Evolutionary conservation across 495 filamentous ascomycete genomes (phyloP), one percentile per base, ranked within the genome.

Genomic region (Lasiosphaeris hirsuta): DNA sequence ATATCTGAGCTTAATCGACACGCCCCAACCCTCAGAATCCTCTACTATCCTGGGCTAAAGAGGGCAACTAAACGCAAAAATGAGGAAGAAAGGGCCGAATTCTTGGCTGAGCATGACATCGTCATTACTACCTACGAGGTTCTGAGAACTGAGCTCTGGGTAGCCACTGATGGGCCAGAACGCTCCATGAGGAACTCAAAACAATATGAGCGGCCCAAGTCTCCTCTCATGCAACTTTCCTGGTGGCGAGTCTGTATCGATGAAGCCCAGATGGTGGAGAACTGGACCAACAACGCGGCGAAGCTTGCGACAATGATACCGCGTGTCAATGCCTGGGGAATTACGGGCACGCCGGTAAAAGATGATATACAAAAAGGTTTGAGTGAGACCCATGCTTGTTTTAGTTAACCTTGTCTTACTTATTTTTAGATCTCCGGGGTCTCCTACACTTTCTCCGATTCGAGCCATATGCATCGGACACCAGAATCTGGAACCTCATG

Each of bases 191-290:
- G 94, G 15, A 76, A 86, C 30, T 69, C 77, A 53, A 85, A 85
- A 59, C 82, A 82, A 53, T 88, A 91, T 58, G 78, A 86, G 47
- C 78, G 84, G 18, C 78, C 78, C 19, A 84, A 81, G 23, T 91
- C 89, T 4, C 93, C 94, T 0, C 70, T 98, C 7, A 83, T 90
- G 34, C 78, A 86, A 37, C 79, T 96, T 4, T 84, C 76, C 9
- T 98, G 94, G 93, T 96, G 92, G 90, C 82, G 94, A 33, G 84
- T 96, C 2, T 93, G 90, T 58, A 81, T 97, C 3, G 94, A 98
- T 66, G 94, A 97, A 70, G 94, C 92, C 2, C 94, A 98, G 67
- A 96, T 96, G 88, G 82, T 97, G 36, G 93, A 96, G 55, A 90
- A 83, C 58, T 90, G 90, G 48, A 84, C 93, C 7, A 92, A 84